phyloP scores from a whole-genome alignment of 2,329 filamentous ascomycete species.

The Cladosporium sp. region DNA sequence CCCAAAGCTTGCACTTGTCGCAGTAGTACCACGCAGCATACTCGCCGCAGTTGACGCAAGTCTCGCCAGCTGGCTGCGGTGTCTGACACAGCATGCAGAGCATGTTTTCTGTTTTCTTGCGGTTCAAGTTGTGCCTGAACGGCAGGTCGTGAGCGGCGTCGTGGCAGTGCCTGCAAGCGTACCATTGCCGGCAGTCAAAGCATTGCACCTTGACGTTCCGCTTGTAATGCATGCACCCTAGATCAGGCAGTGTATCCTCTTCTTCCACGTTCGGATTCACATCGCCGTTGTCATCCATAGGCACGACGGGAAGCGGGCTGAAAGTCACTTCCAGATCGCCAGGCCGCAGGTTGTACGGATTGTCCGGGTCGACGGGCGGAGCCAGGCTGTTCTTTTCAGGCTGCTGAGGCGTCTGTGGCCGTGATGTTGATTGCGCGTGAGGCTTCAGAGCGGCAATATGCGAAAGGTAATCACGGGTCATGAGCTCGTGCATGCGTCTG shows the following conservation, averaged over 20 bases:
- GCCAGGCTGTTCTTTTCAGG: neutral
- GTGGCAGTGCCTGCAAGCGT: conserved; percentile 91
- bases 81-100: conserved; percentile 91
- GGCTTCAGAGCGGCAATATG: conserved; percentile 12
- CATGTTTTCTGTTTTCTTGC: conserved; percentile 87
- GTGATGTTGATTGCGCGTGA: neutral
- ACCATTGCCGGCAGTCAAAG: conserved; percentile 82
- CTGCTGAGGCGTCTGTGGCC: neutral
- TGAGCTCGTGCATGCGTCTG: conserved; percentile 42
- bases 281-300: conserved; percentile 32
- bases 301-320: conserved; percentile 25
- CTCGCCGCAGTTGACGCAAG: conserved; percentile 69
- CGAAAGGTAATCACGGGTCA: conserved; percentile 42
- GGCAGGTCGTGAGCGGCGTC: conserved; percentile 67
- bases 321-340: conserved; percentile 30
- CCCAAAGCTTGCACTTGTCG: conserved; percentile 91
- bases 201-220: conserved; percentile 96
- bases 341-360: conserved; percentile 30
- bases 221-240: conserved; percentile 90
- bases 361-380: conserved; percentile 26
- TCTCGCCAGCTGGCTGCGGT: conserved; percentile 73
- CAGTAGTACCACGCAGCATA: conserved; percentile 87
- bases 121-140: conserved; percentile 53
- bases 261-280: conserved; percentile 15
- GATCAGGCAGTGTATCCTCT: conserved; percentile 40